Evolutionary conservation across 495 filamentous ascomycete species (phyloP).

Genomic region (Penicillium desertorum): DNA sequence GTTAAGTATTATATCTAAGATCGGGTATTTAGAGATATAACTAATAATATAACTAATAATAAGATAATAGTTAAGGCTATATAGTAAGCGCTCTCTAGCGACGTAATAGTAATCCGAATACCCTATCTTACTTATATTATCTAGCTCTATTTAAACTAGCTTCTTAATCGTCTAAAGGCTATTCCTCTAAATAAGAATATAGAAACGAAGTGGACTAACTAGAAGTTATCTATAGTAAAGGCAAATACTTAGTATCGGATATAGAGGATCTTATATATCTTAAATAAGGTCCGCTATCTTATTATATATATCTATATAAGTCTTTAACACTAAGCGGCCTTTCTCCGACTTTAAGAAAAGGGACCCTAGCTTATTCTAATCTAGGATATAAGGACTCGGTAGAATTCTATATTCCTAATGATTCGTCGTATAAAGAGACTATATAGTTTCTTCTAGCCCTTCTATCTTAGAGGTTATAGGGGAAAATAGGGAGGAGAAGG

Average conservation of each 20-base stretch:
- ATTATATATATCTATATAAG: constrained; percentile 5
- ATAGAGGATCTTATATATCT: background rate
- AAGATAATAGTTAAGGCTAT: constrained; percentile 11
- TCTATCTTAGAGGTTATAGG: too few species aligned
- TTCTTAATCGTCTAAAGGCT: constrained; percentile 13
- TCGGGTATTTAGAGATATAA: background rate
- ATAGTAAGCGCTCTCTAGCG: constrained; percentile 8
- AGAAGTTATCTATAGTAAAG: background rate
- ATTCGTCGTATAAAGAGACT: background rate
- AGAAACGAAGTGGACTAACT: background rate
- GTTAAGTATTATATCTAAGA: constrained; percentile 2
- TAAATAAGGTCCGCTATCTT: constrained; percentile 5
- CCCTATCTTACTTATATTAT: constrained; percentile 18
- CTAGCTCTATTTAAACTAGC: constrained; percentile 16
- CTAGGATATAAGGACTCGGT: background rate
- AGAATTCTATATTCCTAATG: constrained; percentile 5
- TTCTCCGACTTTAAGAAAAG: background rate
- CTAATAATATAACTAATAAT: constrained; percentile 16
- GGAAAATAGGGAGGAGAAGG: too few species aligned
- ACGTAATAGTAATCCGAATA: constrained; percentile 12
- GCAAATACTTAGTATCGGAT: background rate
- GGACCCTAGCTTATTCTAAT: background rate
- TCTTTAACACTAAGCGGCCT: background rate
- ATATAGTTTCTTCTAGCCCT: background rate
- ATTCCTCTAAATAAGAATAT: background rate